A percentile compares a stretch with the other conserved stretches of the same genome.
Evolutionary conservation across 306 rosid species (phyloP).

Genomic region (Prunus mongolica): DNA sequence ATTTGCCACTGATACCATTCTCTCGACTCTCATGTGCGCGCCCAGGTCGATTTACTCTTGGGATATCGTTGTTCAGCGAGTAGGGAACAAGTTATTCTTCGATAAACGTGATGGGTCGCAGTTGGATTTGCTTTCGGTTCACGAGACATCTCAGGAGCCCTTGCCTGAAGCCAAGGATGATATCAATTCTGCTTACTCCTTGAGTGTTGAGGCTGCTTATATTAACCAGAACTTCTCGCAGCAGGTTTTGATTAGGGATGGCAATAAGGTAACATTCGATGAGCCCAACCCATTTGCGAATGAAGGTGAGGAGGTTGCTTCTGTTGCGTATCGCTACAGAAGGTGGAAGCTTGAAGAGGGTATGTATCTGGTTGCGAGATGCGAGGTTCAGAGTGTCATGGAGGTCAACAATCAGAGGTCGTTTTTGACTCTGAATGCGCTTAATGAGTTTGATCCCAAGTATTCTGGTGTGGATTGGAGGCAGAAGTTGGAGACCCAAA

Average conservation of each 20-base stretch:
- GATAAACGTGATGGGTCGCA: constrained; percentile 93
- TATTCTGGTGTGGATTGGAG: constrained; percentile 94
- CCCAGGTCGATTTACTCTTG: constrained; percentile 88
- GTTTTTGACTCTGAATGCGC: constrained; percentile 80
- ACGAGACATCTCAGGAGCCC: constrained; percentile 93
- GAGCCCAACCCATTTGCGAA: constrained; percentile 91
- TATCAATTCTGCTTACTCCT: constrained; percentile 75
- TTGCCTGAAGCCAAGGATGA: constrained; percentile 92
- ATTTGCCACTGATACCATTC: constrained; percentile 75
- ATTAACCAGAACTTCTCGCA: constrained; percentile 93
- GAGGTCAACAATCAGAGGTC: constrained; percentile 84
- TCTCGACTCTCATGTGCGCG: constrained; percentile 85
- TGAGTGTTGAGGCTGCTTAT: constrained; percentile 82
- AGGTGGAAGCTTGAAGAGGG: constrained; percentile 91
- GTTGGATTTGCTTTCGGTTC: constrained; percentile 83
- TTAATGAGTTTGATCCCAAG: constrained; percentile 86
- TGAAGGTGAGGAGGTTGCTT: constrained; percentile 91
- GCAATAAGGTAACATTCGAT: constrained; percentile 71
- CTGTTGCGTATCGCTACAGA: constrained; percentile 77
- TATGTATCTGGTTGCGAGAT: constrained; percentile 80
- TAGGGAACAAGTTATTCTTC: constrained; percentile 85
- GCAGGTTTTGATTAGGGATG: constrained; percentile 75
- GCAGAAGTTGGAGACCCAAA: constrained; percentile 93
- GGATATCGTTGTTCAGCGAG: constrained; percentile 89
- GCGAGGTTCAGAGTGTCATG: constrained; percentile 92